Conservation (phyloP, 2,329 filamentous ascomycete genomes). For the Hansfordia pulvinata region DNA sequence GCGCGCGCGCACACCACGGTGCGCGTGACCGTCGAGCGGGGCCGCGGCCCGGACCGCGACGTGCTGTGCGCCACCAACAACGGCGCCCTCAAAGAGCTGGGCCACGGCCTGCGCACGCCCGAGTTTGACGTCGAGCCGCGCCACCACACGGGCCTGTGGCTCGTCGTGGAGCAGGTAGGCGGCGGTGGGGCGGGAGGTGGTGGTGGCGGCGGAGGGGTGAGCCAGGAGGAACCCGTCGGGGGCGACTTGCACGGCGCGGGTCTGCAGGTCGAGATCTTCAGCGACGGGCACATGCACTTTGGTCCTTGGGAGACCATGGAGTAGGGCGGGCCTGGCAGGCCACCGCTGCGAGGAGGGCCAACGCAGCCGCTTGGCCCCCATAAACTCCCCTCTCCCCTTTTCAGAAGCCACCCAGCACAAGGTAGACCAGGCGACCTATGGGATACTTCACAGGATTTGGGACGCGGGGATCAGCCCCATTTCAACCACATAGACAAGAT, state of each 20-base stretch:
- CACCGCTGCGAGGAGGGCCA: no score
- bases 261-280: constrained; percentile 39
- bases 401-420: no score
- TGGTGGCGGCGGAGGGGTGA: constrained; percentile 10
- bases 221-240: no score
- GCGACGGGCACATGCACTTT: constrained; percentile 29
- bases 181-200: constrained; percentile 12
- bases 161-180: constrained; percentile 71
- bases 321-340: no score
- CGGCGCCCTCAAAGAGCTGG: constrained; percentile 55
- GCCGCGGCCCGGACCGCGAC: constrained; percentile 54
- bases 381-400: no score
- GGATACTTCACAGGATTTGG: no score
- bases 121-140: constrained; percentile 63
- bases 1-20: constrained; percentile 27
- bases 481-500: no score
- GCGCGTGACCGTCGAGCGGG: constrained; percentile 59
- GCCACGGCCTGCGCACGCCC: constrained; percentile 50
- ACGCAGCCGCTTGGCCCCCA: no score
- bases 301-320: constrained; percentile 26
- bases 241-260: constrained; percentile 10
- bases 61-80: constrained; percentile 43
- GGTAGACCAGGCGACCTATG: no score
- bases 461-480: no score
- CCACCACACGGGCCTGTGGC: constrained; percentile 51